Conservation (phyloP, 2,329 filamentous ascomycete genomes). For the Gremmenia infestans region DNA sequence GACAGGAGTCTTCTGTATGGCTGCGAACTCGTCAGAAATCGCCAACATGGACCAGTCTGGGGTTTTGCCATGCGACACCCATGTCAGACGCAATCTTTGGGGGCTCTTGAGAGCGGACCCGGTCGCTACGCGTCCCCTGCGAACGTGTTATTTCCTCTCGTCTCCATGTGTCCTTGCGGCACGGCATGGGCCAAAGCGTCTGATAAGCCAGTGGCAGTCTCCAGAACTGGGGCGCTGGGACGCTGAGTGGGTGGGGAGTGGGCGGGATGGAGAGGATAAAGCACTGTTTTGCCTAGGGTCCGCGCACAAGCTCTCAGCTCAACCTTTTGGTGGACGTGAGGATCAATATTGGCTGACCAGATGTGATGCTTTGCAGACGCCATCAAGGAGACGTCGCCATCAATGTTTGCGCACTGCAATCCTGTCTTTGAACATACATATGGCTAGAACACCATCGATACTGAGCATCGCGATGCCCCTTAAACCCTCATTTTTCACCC, state of each 20-base stretch:
- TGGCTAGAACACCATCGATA: not conserved
- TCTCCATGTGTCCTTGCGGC: conserved; percentile 8
- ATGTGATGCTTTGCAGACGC: conserved; percentile 7
- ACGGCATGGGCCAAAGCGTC: conserved; percentile 2
- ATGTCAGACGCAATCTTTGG: conserved; percentile 5
- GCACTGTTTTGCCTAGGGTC: conserved; percentile 4
- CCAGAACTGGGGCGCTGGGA: too few species aligned
- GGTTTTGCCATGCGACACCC: conserved; percentile 3
- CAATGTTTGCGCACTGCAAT: not conserved
- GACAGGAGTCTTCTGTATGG: not conserved
- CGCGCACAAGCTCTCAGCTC: conserved; percentile 9
- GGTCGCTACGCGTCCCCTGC: not conserved
- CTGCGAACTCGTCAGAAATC: too few species aligned
- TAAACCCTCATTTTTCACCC: not conserved
- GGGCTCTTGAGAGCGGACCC: not conserved
- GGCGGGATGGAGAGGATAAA: not conserved
- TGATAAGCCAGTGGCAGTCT: not conserved
- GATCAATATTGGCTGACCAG: conserved; percentile 9
- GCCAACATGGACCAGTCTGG: too few species aligned
- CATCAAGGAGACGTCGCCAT: not conserved
- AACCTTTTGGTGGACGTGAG: conserved; percentile 2
- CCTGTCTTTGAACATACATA: not conserved
- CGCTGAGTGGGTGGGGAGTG: not conserved
- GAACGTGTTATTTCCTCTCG: not conserved
- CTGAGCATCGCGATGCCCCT: not conserved